Conservation (phyloP, 192 early-diverging fungal genomes). For the Coemansia sp. region DNA sequence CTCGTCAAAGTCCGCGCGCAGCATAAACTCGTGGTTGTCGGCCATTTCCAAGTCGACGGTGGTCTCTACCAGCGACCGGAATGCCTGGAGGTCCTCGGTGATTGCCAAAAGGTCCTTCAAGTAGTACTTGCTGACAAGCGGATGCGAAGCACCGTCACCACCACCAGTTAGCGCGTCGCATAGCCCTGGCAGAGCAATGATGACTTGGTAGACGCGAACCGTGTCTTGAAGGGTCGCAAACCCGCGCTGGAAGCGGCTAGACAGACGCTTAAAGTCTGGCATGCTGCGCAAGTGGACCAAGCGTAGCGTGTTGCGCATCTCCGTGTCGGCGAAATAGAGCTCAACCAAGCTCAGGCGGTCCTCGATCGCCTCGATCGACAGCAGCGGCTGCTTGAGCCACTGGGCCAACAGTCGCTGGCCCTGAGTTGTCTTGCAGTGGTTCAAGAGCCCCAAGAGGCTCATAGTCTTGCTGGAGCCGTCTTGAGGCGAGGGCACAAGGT, state of each 20-base stretch:
- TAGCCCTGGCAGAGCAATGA: conserved; percentile 66
- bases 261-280: conserved; percentile 87
- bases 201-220: conserved; percentile 84
- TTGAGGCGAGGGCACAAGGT: conserved; percentile 72
- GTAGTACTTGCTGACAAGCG: conserved; percentile 56
- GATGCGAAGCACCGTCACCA: conserved; percentile 21
- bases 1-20: conserved; percentile 82
- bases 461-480: conserved; percentile 63
- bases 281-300: conserved; percentile 74
- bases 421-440: conserved; percentile 86
- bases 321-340: conserved; percentile 61
- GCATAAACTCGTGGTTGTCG: conserved; percentile 81
- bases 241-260: conserved; percentile 77
- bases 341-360: conserved; percentile 73
- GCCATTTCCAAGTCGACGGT: conserved; percentile 84
- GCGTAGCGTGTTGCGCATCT: conserved; percentile 62
- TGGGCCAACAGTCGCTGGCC: conserved; percentile 81
- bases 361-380: conserved; percentile 71
- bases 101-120: conserved; percentile 54
- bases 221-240: conserved; percentile 83
- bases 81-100: conserved; percentile 58
- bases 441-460: conserved; percentile 79
- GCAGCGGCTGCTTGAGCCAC: conserved; percentile 90
- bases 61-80: conserved; percentile 83
- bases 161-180: conserved; percentile 53